Conservation (phyloP, 495 filamentous ascomycete genomes). For the Aspergillus leporis region DNA sequence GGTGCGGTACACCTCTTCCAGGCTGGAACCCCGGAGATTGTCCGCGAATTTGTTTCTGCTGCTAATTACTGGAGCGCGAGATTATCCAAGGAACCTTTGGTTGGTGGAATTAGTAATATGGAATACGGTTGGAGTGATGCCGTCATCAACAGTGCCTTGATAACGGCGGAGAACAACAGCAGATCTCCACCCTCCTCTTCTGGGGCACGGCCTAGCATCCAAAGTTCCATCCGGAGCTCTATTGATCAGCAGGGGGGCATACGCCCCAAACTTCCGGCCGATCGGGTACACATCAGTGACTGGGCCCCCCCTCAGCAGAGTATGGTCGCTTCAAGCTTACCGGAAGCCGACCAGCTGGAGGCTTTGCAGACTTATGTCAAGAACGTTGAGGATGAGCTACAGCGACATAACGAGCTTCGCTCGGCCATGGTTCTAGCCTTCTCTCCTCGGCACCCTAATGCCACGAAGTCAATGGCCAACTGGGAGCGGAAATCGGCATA, state of each 20-base stretch:
- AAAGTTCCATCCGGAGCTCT: slow-evolving; percentile 71
- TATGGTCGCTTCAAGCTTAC: slow-evolving; percentile 75
- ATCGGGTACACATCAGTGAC: slow-evolving; percentile 80
- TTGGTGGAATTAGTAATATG: slow-evolving; percentile 92
- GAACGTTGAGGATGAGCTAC: slow-evolving; percentile 81
- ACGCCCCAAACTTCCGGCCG: slow-evolving; percentile 74
- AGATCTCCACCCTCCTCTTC: slow-evolving; percentile 43
- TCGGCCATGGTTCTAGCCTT: slow-evolving; percentile 86
- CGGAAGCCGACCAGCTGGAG: slow-evolving; percentile 78
- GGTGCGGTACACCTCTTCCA: slow-evolving; percentile 97
- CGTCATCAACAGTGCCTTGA: slow-evolving; percentile 75
- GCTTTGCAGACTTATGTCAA: slow-evolving; percentile 76
- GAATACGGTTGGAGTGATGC: slow-evolving; percentile 96
- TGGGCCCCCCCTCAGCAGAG: slow-evolving; percentile 94
- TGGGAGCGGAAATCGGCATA: slow-evolving; percentile 96
- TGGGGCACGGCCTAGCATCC: slow-evolving; percentile 60
- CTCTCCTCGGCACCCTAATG: slow-evolving; percentile 81
- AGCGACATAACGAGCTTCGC: slow-evolving; percentile 82
- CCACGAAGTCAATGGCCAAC: slow-evolving; percentile 81
- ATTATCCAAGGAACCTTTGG: slow-evolving; percentile 86
- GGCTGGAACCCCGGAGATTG: slow-evolving; percentile 92
- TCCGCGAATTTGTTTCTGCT: slow-evolving; percentile 87
- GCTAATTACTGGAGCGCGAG: slow-evolving; percentile 98
- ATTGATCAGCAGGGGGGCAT: slow-evolving; percentile 63
- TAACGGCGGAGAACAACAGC: slow-evolving; percentile 52